Percentiles rank a stretch among this genome's conserved stretches.
Evolutionary conservation across 768 basidiomycete species (phyloP).

Genomic region (Panaeolus cyanescens): DNA sequence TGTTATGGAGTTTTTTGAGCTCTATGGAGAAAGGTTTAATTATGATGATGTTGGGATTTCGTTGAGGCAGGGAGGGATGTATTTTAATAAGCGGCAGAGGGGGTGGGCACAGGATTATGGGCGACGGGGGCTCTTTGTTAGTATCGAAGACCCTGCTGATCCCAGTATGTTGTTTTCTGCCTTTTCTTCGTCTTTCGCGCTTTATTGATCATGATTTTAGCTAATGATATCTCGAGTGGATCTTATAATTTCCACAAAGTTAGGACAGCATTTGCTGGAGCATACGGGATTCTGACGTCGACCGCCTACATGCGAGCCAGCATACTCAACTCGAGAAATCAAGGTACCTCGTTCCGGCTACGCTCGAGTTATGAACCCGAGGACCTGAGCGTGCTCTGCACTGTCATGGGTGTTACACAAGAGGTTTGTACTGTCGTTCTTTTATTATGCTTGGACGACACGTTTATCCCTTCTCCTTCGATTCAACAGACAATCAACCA

Average conservation of each 20-base stretch:
- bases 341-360: conserved; percentile 50
- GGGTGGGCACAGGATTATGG: conserved; percentile 77
- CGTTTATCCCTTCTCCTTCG: too few species aligned
- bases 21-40: conserved; percentile 92
- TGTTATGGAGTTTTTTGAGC: conserved; percentile 95
- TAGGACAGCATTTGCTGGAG: conserved; percentile 81
- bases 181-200: conserved; percentile 5
- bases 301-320: conserved; percentile 68
- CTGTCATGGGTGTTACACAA: conserved; percentile 80
- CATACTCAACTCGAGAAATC: conserved; percentile 56
- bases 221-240: conserved; percentile 91
- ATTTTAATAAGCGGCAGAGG: conserved; percentile 78
- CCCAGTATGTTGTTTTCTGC: conserved; percentile 54
- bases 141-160: conserved; percentile 94
- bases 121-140: conserved; percentile 51
- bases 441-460: not conserved
- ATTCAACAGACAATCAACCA: conserved; percentile 86
- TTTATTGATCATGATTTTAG: conserved; percentile 37
- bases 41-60: conserved; percentile 91
- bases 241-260: conserved; percentile 86
- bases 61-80: conserved; percentile 82
- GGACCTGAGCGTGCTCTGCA: conserved; percentile 78
- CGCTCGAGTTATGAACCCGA: conserved; percentile 42
- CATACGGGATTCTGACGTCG: conserved; percentile 74
- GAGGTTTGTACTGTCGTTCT: conserved; percentile 57